These are phyloP conservation scores for Pholiota conissans DNA, from an alignment of 768 basidiomycete genomes.

Conservation along the genomic window DNA sequence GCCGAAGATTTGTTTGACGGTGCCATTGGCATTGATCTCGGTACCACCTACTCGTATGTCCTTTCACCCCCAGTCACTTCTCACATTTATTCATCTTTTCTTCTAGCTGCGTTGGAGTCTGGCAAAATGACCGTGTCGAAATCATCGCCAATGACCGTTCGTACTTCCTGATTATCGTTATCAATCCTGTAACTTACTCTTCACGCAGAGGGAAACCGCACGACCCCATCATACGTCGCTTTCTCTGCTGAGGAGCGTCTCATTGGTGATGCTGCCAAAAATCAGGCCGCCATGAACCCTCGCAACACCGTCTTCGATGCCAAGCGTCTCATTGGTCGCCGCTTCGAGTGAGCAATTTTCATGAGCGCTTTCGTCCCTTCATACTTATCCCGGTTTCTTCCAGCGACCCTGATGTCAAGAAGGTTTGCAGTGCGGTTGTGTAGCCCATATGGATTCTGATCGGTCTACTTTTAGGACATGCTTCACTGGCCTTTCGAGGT, in stretches of 20 bases:
- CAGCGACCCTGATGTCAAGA: constrained; percentile 89
- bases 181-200: neutral
- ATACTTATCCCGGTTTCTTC: constrained; percentile 32
- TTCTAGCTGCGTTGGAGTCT: constrained; percentile 94
- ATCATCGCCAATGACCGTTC: constrained; percentile 89
- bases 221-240: constrained; percentile 94
- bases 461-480: constrained; percentile 16
- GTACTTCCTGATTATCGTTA: neutral
- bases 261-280: constrained; percentile 99
- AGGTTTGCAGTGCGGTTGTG: constrained; percentile 43
- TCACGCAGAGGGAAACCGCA: constrained; percentile 75
- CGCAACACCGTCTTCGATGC: constrained; percentile 97
- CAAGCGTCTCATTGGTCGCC: constrained; percentile 96
- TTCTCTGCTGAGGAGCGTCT: constrained; percentile 95
- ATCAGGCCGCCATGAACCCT: constrained; percentile 98
- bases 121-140: constrained; percentile 99
- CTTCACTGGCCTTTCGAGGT: constrained; percentile 73
- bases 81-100: constrained; percentile 14
- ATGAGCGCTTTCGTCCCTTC: constrained; percentile 90
- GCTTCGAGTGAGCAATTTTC: constrained; percentile 83
- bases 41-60: constrained; percentile 89
- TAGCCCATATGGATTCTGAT: neutral
- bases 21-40: constrained; percentile 94
- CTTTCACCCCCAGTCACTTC: neutral
- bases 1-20: constrained; percentile 92